Base-by-base conservation (phyloP, 805 yeast genomes). In the Naumovozyma castellii region DNA sequence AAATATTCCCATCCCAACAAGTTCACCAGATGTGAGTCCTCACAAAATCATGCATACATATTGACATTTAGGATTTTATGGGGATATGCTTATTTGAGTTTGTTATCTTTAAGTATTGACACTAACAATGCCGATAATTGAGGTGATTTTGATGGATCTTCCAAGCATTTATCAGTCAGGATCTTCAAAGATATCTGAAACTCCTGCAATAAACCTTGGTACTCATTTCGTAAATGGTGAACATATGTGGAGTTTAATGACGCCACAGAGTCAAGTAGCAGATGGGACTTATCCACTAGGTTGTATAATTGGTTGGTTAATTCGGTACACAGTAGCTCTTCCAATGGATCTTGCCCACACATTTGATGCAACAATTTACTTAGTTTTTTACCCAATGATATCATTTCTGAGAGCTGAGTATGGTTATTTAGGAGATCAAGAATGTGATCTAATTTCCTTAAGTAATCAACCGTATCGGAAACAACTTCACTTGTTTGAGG, bases 141-240 rank as follows among this genome's bases (percentile, higher is more conserved):
- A 13, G 42, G 27, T 34, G 43, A 46, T 9, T 38, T 30, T 4
- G 34, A 22, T 5, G 49, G 43, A 34, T 48, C 47, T 13, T 42
- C 47, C 5, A 53, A 37, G 34, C 61, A 56, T 34, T 34, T 47
- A 9, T 53, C 57, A 4, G 53, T 50, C n/a, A 56, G 38, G 2
- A 54, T 46, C 40, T 54, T 56, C 15, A 58, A 40, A 14, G 59
- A 54, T 5, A 53, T 43, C 36, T 54, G 61, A 22, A 54, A 56
- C 15, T 51, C 54, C 32, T 50, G 57, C 13, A 57, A 39, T n/a
- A 57, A 41, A 10, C 58, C 54, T 27, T 55, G 60, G 38, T 53
- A 54, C 34, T 56, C 62, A 34, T 57, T 56, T 25, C 55, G 49
- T 20, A 56, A 29, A 34, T 56, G 56, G 32, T 46, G 51, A 15